Base-by-base conservation (phyloP, 495 filamentous ascomycete species). In the Acidomyces sp. region DNA sequence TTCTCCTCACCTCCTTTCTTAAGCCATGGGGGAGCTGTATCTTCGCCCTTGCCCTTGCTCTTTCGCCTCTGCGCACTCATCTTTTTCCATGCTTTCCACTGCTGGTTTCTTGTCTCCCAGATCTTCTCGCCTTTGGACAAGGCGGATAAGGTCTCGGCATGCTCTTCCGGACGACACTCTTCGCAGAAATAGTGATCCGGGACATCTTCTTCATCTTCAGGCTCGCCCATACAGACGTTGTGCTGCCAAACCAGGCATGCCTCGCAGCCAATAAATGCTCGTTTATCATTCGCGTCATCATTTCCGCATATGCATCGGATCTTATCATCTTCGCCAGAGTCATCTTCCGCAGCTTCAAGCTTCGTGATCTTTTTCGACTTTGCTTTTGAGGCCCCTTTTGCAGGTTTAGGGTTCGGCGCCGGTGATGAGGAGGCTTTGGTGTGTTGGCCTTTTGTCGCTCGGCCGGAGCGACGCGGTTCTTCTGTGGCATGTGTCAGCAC, bases 361-460 rank as follows among this genome's bases (percentile, higher is more conserved):
- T 43, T 43, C 6, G 45, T 45, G 55, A 71, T 72, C 52, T 69
- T 65, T 64, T 67, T 58, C 57, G 75, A 60, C 59, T 67, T 67
- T 49, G 58, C 65, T 67, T 71, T 83, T 63, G 57, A 5, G 11
- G 30, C 3, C 13, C 30, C 41, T 6, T 28, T 39, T 2, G 36
- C 27, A 22, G 22, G 35, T 30, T 22, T 27, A 22, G 69, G 37
- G 3, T 15, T 85, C 78, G 48, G 79, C 62, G 38, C 80, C 66
- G 39, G 72, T 49, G 51, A 88, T 78, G 43, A 80, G 71, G 48
- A 51, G 7, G 48, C 31, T 6, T 92, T 93, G 27, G 72, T 76
- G 63, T 97, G 86, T 51, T 93, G 85, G 55, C 90, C 90, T 56
- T 95, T 95, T 32, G 88, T 97, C 48, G 87, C 82, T 48, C 90